Evolutionary conservation across 768 basidiomycete genomes (phyloP).

Genomic region (Imleria badia): DNA sequence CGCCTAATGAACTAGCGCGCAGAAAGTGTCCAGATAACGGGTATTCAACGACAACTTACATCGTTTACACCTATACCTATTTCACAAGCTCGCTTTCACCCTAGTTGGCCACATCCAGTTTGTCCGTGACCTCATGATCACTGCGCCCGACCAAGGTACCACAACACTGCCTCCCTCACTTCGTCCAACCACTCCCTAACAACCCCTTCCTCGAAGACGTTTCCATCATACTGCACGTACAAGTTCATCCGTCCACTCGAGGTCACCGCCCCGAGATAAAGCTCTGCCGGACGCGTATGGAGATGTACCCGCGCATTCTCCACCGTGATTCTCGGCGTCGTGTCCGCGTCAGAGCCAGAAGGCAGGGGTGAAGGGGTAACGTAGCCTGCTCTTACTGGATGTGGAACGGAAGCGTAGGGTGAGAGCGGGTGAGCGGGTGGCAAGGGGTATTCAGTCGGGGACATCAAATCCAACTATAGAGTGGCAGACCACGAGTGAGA

Average conservation of each 20-base stretch:
- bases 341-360: not conserved
- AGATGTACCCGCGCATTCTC: slow-evolving; percentile 23
- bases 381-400: slow-evolving; percentile 12
- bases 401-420: slow-evolving; percentile 18
- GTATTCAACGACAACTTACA: no score
- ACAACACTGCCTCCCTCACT: no score
- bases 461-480: slow-evolving; percentile 37
- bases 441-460: slow-evolving; percentile 38
- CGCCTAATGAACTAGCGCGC: no score
- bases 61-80: no score
- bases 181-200: slow-evolving; percentile 51
- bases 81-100: not conserved
- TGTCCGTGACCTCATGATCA: no score
- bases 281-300: slow-evolving; percentile 45
- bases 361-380: not conserved
- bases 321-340: slow-evolving; percentile 12
- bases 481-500: not conserved
- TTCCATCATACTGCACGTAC: slow-evolving; percentile 40
- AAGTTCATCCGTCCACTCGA: slow-evolving; percentile 34
- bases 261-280: slow-evolving; percentile 43
- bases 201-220: slow-evolving; percentile 42
- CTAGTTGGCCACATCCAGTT: no score
- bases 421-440: slow-evolving; percentile 23
- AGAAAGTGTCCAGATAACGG: no score
- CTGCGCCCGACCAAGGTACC: slow-evolving; percentile 29